These are phyloP conservation scores for Monosporascus sp. DNA, from an alignment of 2,329 filamentous ascomycete genomes.

Conservation along the genomic window DNA sequence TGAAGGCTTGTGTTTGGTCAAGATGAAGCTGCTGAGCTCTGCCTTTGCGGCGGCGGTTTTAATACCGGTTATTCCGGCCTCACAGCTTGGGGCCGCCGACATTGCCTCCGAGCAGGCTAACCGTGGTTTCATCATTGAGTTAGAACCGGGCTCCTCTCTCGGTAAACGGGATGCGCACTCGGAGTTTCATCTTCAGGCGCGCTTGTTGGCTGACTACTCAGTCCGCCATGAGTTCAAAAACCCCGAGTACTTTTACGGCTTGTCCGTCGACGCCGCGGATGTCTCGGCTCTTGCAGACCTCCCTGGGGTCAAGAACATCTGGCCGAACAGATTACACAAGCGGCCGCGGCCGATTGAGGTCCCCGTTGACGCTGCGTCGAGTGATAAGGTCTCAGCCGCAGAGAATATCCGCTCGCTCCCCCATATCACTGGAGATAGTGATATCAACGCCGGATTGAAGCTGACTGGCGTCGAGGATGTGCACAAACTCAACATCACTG, in stretches of 20 bases:
- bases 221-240: slow-evolving; percentile 11
- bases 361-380: background rate
- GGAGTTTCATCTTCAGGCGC: background rate
- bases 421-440: background rate
- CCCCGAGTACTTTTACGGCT: slow-evolving; percentile 10
- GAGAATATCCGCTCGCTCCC: background rate
- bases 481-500: slow-evolving; percentile 2
- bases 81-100: background rate
- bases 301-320: slow-evolving; percentile 12
- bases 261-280: slow-evolving; percentile 10
- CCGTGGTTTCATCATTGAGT: background rate
- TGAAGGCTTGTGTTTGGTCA: background rate
- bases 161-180: background rate
- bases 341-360: slow-evolving; percentile 4
- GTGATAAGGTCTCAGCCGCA: background rate
- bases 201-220: background rate
- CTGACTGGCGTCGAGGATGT: slow-evolving; percentile 5
- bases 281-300: slow-evolving; percentile 2
- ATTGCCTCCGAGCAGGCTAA: background rate
- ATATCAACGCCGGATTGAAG: background rate
- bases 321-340: slow-evolving; percentile 9
- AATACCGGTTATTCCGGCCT: background rate
- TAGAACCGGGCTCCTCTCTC: background rate
- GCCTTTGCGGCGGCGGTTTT: background rate
- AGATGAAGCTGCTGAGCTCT: background rate